These are phyloP conservation scores for Thalassiosira profunda DNA, from an alignment of 108 stramenopile genomes.

Conservation along the genomic window DNA sequence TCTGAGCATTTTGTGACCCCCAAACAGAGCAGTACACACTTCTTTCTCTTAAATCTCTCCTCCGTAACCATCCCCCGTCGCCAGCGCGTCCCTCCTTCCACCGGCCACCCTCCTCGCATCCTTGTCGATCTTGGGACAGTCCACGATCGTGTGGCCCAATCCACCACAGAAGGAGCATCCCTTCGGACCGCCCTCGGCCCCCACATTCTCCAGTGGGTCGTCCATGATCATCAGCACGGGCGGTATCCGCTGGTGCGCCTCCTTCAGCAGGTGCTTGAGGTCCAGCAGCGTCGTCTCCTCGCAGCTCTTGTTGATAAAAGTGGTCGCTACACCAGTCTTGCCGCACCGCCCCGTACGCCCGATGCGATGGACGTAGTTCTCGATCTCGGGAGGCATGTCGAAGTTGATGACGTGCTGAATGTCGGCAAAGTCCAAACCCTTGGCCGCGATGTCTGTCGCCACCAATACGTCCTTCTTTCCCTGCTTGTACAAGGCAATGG, in stretches of 20 bases:
- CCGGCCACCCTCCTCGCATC: conserved; percentile 94
- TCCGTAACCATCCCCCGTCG: conserved; percentile 90
- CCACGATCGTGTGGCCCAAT: conserved; percentile 97
- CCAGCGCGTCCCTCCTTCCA: conserved; percentile 90
- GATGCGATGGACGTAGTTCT: conserved; percentile 96
- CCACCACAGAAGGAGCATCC: conserved; percentile 99
- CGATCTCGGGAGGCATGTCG: conserved; percentile 99
- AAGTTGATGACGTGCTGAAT: conserved; percentile 99
- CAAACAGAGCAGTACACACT: conserved; percentile 9
- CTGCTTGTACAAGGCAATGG: conserved; percentile 91
- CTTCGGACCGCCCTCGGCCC: conserved; percentile 67
- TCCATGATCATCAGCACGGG: conserved; percentile 98
- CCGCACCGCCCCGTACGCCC: conserved; percentile 99
- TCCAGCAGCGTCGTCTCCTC: conserved; percentile 95
- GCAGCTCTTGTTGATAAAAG: conserved; percentile 98
- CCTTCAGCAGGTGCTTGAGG: conserved; percentile 96
- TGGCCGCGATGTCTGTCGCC: conserved; percentile 99
- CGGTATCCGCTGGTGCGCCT: conserved; percentile 98
- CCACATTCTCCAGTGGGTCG: conserved; percentile 88
- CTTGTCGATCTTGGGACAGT: conserved; percentile 99
- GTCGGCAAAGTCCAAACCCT: conserved; percentile 98
- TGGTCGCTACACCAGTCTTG: conserved; percentile 99
- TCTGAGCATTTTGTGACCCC: too few relatives aligned
- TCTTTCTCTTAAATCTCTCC: conserved; percentile 66
- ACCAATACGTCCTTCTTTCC: conserved; percentile 98